Evolutionary conservation across 352 stramenopile genomes (phyloP).

Genomic region (Pseudoperonospora humuli): DNA sequence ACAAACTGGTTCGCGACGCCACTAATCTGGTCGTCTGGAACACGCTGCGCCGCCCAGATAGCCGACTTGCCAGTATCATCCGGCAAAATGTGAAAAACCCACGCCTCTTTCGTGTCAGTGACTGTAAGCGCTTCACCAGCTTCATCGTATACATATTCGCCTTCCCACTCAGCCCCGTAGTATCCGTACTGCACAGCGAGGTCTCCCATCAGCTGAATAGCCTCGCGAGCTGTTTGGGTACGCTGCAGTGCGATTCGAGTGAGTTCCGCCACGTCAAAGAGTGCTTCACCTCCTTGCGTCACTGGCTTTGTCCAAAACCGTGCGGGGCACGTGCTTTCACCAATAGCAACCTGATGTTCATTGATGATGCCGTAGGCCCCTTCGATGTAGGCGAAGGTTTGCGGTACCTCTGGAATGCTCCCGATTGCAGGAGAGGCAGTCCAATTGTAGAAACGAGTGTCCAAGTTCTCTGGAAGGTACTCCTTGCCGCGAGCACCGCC

Average conservation of each 20-base stretch:
- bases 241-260: constrained; percentile 87
- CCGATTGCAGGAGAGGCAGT: constrained; percentile 48
- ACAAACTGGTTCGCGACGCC: constrained; percentile 93
- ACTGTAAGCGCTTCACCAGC: constrained; percentile 88
- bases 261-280: constrained; percentile 85
- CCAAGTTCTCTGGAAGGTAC: constrained; percentile 56
- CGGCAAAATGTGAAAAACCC: constrained; percentile 94
- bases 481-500: constrained; percentile 45
- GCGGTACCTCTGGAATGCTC: constrained; percentile 50
- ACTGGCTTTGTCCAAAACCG: constrained; percentile 52
- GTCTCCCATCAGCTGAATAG: constrained; percentile 90
- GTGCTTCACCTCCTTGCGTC: constrained; percentile 68
- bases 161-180: constrained; percentile 87
- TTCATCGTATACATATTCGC: constrained; percentile 46
- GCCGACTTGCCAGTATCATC: constrained; percentile 90
- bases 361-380: constrained; percentile 81
- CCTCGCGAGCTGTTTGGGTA: constrained; percentile 61
- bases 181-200: constrained; percentile 89
- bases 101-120: constrained; percentile 86
- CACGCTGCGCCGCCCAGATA: constrained; percentile 90
- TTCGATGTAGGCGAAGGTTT: constrained; percentile 76
- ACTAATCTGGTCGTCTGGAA: constrained; percentile 80
- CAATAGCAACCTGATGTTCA: constrained; percentile 73
- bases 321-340: constrained; percentile 72
- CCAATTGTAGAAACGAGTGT: constrained; percentile 67